Conservation (phyloP, 2,329 filamentous ascomycete genomes). For the Colletotrichum gigasporum region DNA sequence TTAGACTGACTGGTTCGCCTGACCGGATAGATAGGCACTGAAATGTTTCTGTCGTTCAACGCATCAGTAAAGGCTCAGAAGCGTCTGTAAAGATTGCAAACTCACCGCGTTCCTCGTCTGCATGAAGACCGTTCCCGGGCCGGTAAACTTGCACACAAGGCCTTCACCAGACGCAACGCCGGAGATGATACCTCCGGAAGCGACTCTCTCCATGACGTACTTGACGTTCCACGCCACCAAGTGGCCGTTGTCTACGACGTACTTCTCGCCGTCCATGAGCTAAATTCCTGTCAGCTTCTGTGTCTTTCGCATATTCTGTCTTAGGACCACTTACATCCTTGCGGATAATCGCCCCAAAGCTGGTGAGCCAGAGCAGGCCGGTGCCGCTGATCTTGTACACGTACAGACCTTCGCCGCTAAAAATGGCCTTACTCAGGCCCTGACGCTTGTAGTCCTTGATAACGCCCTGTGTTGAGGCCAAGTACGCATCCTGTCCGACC, state of each 20-base stretch:
- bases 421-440: constrained; percentile 87
- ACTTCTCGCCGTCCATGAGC: constrained; percentile 78
- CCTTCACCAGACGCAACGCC: constrained; percentile 84
- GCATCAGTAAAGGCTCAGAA: not conserved
- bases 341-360: constrained; percentile 92
- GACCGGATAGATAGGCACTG: constrained; percentile 60
- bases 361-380: constrained; percentile 89
- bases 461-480: constrained; percentile 88
- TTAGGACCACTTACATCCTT: constrained; percentile 77
- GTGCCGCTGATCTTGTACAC: constrained; percentile 86
- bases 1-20: constrained; percentile 45
- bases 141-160: constrained; percentile 92
- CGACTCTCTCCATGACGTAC: constrained; percentile 88
- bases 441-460: constrained; percentile 89
- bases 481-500: constrained; percentile 85
- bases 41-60: constrained; percentile 56
- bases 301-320: constrained; percentile 22
- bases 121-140: constrained; percentile 89
- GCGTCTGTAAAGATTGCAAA: constrained; percentile 22
- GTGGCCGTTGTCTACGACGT: constrained; percentile 93
- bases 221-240: constrained; percentile 97
- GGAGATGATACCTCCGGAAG: constrained; percentile 94
- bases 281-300: constrained; percentile 33
- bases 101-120: constrained; percentile 87
- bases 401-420: constrained; percentile 91